Base-by-base conservation (phyloP, 2,329 filamentous ascomycete species). In the Byssothecium circinans region DNA sequence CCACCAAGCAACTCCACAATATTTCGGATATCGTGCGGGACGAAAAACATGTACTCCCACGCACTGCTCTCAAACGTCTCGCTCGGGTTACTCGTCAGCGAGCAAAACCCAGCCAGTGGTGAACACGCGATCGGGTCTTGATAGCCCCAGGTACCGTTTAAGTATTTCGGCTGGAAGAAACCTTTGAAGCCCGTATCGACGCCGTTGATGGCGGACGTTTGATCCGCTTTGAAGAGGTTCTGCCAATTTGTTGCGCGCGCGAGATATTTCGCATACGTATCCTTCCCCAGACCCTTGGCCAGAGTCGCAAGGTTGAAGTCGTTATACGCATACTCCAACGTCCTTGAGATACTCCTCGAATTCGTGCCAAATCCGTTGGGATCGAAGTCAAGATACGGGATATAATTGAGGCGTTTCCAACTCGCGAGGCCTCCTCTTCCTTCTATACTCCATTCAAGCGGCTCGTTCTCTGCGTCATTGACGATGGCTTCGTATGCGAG, bases 31-130 rank as follows among this genome's bases (percentile, higher is more conserved):
- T 77, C 74, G 18, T 77, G 74, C 0, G 75, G 75, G 0, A 76
- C 75, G 47, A 74, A 77, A 54, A 88, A 90, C 14, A 81, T 82
- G 61, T 90, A 90, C 45, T 89, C 81, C 87, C 87, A 91, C 1
- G 81, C 74, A 50, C 81, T 85, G 35, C 81, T 84, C 65, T 91
- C 87, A 56, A 87, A 90, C 0, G 86, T 89, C 67, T 90, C 87
- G 6, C 80, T 77, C 0, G 81, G 84, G 2, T 67, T 71, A 2
- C 53, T 58, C 6, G 68, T 69, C 17, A 71, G 43, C 0, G 64
- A 66, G 40, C 65, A 71, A 22, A 65, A 68, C 14, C 43, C 52
- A 0, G 63, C 58, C 2, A 70, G 51, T 8, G 66, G 67, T 43
- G 57, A 64, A 34, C 63, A 68, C 3, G 65, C 65, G 22, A 70